Conservation (phyloP, 2,329 filamentous ascomycete genomes). For the Aureobasidium zeae region DNA sequence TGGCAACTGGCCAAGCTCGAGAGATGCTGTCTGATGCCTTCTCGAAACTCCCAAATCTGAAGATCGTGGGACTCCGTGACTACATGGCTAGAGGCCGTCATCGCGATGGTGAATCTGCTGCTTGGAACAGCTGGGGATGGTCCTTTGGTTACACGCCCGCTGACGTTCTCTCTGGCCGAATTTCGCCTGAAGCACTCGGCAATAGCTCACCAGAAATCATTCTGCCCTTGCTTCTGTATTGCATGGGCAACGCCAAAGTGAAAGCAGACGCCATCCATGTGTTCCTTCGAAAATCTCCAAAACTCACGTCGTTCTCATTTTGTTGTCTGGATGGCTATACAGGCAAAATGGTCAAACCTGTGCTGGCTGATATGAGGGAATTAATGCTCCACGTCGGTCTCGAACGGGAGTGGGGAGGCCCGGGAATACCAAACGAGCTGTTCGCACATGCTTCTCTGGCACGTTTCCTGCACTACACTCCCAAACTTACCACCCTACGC, state of each 20-base stretch:
- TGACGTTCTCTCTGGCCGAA: no score
- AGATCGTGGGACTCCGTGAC: conserved; percentile 51
- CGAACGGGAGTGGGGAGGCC: no score
- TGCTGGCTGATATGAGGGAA: conserved; percentile 18
- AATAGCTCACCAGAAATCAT: conserved; percentile 8
- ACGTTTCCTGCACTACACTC: conserved; percentile 19
- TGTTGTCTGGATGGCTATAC: conserved; percentile 16
- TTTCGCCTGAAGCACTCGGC: no score
- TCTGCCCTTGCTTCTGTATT: conserved; percentile 21
- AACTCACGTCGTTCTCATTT: conserved; percentile 15
- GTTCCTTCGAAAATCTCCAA: conserved; percentile 20
- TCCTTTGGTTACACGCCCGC: conserved; percentile 4
- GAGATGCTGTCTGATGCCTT: conserved; percentile 51
- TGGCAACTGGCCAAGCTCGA: conserved; percentile 39
- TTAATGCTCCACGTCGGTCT: conserved; percentile 19
- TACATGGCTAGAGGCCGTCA: conserved; percentile 43
- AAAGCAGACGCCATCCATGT: conserved; percentile 20
- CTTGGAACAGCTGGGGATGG: conserved; percentile 49
- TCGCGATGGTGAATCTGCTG: conserved; percentile 37
- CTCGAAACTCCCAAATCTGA: conserved; percentile 44
- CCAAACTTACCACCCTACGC: conserved; percentile 19
- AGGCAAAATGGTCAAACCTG: conserved; percentile 11
- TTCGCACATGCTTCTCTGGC: conserved; percentile 8
- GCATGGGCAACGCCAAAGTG: conserved; percentile 19
- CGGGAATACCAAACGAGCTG: no score